Evolutionary conservation across 352 stramenopile species (phyloP).

Genomic region (Thalassiosira exigua): DNA sequence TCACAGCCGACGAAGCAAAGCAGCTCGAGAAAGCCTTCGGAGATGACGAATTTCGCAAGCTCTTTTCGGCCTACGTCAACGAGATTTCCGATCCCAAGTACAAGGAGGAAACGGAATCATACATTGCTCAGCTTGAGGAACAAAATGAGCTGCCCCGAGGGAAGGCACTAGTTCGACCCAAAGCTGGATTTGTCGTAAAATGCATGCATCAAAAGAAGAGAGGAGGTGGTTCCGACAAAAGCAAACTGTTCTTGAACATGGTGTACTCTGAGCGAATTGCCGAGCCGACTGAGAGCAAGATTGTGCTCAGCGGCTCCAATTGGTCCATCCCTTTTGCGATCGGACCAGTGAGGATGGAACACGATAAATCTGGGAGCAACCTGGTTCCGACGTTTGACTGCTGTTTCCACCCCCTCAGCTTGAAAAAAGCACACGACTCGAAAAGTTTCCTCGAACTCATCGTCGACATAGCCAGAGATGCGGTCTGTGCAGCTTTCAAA

Average conservation of each 20-base stretch:
- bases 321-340: conserved; percentile 92
- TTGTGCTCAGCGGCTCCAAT: conserved; percentile 67
- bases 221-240: conserved; percentile 6
- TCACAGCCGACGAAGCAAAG: conserved; percentile 53
- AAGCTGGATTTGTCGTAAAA: conserved; percentile 92
- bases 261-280: conserved; percentile 89
- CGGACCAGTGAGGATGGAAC: conserved; percentile 89
- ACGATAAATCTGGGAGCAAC: conserved; percentile 87
- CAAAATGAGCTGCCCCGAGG: conserved; percentile 89
- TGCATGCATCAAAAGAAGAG: conserved; percentile 40
- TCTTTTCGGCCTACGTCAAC: conserved; percentile 93
- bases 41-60: conserved; percentile 90
- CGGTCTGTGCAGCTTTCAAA: conserved; percentile 81
- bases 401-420: conserved; percentile 90
- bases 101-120: conserved; percentile 88
- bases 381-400: conserved; percentile 89
- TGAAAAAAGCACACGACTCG: conserved; percentile 82
- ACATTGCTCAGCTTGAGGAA: conserved; percentile 78
- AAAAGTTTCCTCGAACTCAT: conserved; percentile 89
- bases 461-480: conserved; percentile 88
- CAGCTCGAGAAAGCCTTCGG: conserved; percentile 91
- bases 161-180: conserved; percentile 89
- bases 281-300: conserved; percentile 75
- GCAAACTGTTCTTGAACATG: conserved; percentile 94
- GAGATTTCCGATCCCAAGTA: conserved; percentile 91